Evolutionary conservation across 2,329 filamentous ascomycete genomes (phyloP).

Genomic region (Aspergillus sp.): DNA sequence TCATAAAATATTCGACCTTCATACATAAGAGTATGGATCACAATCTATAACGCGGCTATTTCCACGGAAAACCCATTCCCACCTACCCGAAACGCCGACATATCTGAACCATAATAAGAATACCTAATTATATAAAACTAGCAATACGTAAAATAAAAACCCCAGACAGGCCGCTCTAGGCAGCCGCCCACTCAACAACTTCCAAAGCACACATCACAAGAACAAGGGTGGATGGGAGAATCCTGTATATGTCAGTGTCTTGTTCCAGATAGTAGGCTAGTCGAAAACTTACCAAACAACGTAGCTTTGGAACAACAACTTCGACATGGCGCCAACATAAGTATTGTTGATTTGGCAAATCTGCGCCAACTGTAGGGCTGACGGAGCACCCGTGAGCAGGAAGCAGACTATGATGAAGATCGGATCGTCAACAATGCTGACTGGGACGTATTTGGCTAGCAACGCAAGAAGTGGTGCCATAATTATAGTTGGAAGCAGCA

Average conservation of each 20-base stretch:
- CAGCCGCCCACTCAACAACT: conserved; percentile 79
- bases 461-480: conserved; percentile 90
- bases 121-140: neutral
- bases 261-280: neutral
- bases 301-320: conserved; percentile 91
- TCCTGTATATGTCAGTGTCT: conserved; percentile 54
- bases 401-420: conserved; percentile 99
- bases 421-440: conserved; percentile 94
- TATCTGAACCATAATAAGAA: neutral
- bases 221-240: conserved; percentile 86
- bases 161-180: conserved; percentile 8
- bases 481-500: conserved; percentile 86
- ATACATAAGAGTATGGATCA: neutral
- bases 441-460: conserved; percentile 82
- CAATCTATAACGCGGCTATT: neutral
- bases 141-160: neutral
- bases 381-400: conserved; percentile 89
- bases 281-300: conserved; percentile 73
- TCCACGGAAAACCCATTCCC: neutral
- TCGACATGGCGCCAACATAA: conserved; percentile 92
- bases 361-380: conserved; percentile 89
- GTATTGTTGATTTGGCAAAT: conserved; percentile 99
- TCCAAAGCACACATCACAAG: conserved; percentile 90
- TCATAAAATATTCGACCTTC: neutral
- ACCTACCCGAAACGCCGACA: neutral